phyloP scores from a whole-genome alignment of 306 rosid genomes.

The Glycine tomentella region DNA sequence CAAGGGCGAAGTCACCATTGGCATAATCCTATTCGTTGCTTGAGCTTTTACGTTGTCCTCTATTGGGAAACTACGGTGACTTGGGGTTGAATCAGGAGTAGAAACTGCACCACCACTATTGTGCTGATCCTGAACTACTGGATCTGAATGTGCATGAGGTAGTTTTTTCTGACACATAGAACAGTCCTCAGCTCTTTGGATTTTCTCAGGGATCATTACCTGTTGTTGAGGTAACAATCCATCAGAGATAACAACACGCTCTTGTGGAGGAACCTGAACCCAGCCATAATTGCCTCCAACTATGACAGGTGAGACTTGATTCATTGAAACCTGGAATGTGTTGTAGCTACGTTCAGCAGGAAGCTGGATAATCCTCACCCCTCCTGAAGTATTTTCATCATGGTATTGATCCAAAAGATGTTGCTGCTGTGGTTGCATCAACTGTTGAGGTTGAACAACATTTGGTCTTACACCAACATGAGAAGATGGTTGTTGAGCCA shows the following conservation, averaged over 20 bases:
- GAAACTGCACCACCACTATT: slow-evolving; percentile 44
- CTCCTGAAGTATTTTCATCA: slow-evolving; percentile 60
- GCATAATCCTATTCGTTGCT: slow-evolving; percentile 46
- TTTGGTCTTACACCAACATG: slow-evolving; percentile 60
- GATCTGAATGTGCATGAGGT: slow-evolving; percentile 91
- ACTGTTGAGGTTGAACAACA: slow-evolving; percentile 58
- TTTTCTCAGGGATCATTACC: slow-evolving; percentile 57
- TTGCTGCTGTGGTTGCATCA: slow-evolving; percentile 62
- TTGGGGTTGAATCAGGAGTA: slow-evolving; percentile 59
- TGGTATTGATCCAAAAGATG: slow-evolving; percentile 62
- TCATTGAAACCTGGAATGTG: slow-evolving; percentile 63
- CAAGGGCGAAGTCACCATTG: slow-evolving; percentile 40
- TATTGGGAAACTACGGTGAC: slow-evolving; percentile 56
- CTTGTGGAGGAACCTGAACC: slow-evolving; percentile 71
- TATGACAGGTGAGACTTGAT: slow-evolving; percentile 59
- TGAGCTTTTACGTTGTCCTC: slow-evolving; percentile 63
- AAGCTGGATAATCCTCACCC: slow-evolving; percentile 67
- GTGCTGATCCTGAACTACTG: slow-evolving; percentile 64
- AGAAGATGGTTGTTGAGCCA: slow-evolving; percentile 59
- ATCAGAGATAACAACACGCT: slow-evolving; percentile 62
- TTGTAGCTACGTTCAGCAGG: slow-evolving; percentile 73
- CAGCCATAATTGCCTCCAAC: slow-evolving; percentile 68
- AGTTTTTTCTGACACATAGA: slow-evolving; percentile 75
- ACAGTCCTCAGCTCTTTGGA: slow-evolving; percentile 54
- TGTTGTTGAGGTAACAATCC: slow-evolving; percentile 65